phyloP scores from a whole-genome alignment of 768 basidiomycete genomes.

The Solioccasus polychromus region DNA sequence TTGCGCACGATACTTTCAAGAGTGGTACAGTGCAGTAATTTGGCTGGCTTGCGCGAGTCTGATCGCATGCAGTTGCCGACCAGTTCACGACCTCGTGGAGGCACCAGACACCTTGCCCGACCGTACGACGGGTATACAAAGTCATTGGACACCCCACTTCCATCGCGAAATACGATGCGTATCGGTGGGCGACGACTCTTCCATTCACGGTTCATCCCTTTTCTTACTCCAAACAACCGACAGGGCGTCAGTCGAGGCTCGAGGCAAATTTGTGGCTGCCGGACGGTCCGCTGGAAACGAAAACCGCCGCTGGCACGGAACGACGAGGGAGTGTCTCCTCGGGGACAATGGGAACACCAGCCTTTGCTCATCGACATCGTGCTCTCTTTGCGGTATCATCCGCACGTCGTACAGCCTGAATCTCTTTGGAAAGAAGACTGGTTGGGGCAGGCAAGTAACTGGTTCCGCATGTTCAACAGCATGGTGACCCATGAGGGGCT shows the following conservation, averaged over 20 bases:
- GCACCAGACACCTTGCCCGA: constrained; percentile 55
- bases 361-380: constrained; percentile 50
- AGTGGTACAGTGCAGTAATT: constrained; percentile 44
- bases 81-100: constrained; percentile 73
- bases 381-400: constrained; percentile 64
- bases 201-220: not conserved
- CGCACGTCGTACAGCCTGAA: constrained; percentile 61
- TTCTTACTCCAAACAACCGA: constrained; percentile 2
- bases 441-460: constrained; percentile 58
- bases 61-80: constrained; percentile 45
- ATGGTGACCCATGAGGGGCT: constrained; percentile 4
- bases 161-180: constrained; percentile 56
- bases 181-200: constrained; percentile 42
- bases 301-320: constrained; percentile 76
- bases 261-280: constrained; percentile 52
- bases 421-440: constrained; percentile 66
- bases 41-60: not conserved
- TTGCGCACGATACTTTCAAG: constrained; percentile 59
- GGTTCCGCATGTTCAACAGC: not conserved
- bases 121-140: constrained; percentile 63
- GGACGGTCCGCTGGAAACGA: constrained; percentile 66
- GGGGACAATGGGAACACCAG: constrained; percentile 58
- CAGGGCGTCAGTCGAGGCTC: constrained; percentile 55
- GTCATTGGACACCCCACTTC: constrained; percentile 49
- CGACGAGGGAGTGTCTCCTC: constrained; percentile 58